phyloP scores from a whole-genome alignment of 2,329 filamentous ascomycete genomes.

The Bipolaris gigantea region DNA sequence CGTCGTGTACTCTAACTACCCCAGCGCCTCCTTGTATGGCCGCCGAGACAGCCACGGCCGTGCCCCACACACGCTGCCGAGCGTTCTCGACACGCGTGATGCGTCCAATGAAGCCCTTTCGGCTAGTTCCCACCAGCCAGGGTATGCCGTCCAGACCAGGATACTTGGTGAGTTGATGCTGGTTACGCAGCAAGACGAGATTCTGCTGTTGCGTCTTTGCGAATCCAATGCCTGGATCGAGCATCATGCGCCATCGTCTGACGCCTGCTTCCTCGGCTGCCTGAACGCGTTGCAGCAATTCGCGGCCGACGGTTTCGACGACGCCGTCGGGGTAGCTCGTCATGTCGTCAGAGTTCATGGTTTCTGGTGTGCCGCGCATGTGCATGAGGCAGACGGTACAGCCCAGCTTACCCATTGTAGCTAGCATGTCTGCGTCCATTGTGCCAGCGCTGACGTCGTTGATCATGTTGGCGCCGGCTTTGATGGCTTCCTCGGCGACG shows the following conservation, averaged over 20 bases:
- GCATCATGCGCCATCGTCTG: conserved; percentile 87
- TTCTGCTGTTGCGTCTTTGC: conserved; percentile 84
- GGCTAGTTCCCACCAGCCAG: conserved; percentile 86
- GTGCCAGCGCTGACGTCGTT: conserved; percentile 89
- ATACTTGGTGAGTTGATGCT: conserved; percentile 59
- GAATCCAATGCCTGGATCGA: conserved; percentile 93
- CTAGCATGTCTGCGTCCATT: conserved; percentile 79
- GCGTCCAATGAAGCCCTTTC: conserved; percentile 85
- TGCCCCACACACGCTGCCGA: conserved; percentile 76
- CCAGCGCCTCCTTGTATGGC: conserved; percentile 87
- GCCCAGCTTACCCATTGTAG: conserved; percentile 74
- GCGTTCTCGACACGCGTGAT: conserved; percentile 76
- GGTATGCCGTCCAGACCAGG: conserved; percentile 68
- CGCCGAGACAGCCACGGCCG: conserved; percentile 82
- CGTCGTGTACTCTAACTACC: conserved; percentile 90
- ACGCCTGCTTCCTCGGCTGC: conserved; percentile 82
- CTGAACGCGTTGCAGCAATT: conserved; percentile 69
- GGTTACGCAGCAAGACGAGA: conserved; percentile 70
- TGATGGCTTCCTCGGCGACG: conserved; percentile 76
- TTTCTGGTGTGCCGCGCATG: conserved; percentile 84
- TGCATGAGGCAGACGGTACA: conserved; percentile 87
- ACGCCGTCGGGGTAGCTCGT: conserved; percentile 67
- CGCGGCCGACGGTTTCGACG: conserved; percentile 64
- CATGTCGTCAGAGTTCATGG: conserved; percentile 66
- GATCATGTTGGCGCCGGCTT: conserved; percentile 84